Conservation (phyloP, 345 rosid species). For the Citrus sp. region DNA sequence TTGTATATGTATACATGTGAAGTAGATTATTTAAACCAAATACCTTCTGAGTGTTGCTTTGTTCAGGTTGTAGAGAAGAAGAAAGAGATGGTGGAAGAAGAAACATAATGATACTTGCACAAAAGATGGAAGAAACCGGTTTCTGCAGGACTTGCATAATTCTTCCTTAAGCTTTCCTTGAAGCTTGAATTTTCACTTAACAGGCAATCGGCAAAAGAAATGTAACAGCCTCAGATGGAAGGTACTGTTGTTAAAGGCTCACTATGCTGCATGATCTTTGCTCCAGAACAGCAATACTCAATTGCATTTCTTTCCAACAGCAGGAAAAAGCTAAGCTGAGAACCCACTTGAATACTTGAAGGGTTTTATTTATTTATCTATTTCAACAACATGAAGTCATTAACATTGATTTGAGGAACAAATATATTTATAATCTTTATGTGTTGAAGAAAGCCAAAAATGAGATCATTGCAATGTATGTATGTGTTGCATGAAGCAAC, state of each 20-base stretch:
- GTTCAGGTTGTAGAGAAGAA: constrained; percentile 20
- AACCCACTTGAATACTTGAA: not conserved
- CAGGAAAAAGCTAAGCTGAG: not conserved
- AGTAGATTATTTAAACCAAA: not conserved
- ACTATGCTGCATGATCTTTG: not conserved
- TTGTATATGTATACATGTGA: too few species aligned
- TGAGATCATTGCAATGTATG: not conserved
- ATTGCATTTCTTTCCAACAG: not conserved
- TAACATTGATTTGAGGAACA: not conserved
- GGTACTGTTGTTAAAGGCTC: not conserved
- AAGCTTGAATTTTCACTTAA: not conserved
- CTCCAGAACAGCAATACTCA: not conserved
- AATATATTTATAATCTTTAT: not conserved
- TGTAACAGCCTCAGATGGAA: not conserved
- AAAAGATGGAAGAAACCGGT: constrained; percentile 17
- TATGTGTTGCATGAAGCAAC: constrained; percentile 20
- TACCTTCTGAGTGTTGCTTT: constrained; percentile 28
- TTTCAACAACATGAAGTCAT: not conserved
- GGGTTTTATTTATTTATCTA: not conserved
- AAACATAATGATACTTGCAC: constrained; percentile 10
- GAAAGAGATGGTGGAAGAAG: constrained; percentile 26
- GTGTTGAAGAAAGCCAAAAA: not conserved
- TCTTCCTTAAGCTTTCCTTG: constrained; percentile 5
- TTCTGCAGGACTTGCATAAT: constrained; percentile 29
- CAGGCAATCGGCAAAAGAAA: not conserved